Conservation (phyloP, 1,139 yeast species). For the Pichia sp. region DNA sequence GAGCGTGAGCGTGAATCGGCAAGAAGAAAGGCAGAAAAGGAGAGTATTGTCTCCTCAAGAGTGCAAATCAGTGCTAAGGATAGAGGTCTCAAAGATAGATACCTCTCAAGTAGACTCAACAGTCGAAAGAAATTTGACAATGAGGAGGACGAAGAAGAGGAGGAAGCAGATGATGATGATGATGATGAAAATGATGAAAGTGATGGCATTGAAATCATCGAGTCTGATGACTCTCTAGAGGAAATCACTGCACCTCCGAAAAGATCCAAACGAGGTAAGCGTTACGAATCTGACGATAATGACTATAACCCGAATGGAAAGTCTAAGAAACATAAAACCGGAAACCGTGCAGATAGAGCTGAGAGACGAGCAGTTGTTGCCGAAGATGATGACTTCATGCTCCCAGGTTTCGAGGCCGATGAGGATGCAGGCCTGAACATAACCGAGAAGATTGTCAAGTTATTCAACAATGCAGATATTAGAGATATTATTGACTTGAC, state of each 20-base stretch:
- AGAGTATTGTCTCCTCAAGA: conserved; percentile 14
- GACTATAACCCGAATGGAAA: conserved; percentile 4
- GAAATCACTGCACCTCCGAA: conserved; percentile 4
- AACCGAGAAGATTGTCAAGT: conserved; percentile 64
- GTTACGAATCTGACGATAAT: conserved; percentile 10
- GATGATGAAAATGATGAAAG: conserved; percentile 6
- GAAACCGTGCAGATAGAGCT: conserved; percentile 4
- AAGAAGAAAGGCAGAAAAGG: conserved; percentile 14
- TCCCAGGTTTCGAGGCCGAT: conserved; percentile 41
- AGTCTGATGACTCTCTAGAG: conserved; percentile 8
- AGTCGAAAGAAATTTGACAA: background rate
- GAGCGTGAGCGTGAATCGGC: conserved; percentile 9
- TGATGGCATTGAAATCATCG: conserved; percentile 2
- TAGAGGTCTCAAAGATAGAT: conserved; percentile 9
- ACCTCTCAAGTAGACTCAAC: conserved; percentile 4
- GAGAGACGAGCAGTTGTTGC: conserved; percentile 16
- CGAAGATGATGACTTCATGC: conserved; percentile 22
- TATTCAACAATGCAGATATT: conserved; percentile 68
- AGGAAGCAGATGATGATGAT: conserved; percentile 3
- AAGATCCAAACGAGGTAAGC: background rate
- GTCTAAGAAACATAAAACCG: background rate
- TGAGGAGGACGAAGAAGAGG: conserved; percentile 7
- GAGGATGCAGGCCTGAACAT: conserved; percentile 38
- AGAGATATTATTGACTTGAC: conserved; percentile 79
- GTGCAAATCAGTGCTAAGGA: conserved; percentile 9